Percentiles rank a stretch among this genome's conserved stretches.
These are phyloP conservation scores for Trichoderma sp. DNA, from an alignment of 2,329 filamentous ascomycete genomes.

Conservation along the genomic window DNA sequence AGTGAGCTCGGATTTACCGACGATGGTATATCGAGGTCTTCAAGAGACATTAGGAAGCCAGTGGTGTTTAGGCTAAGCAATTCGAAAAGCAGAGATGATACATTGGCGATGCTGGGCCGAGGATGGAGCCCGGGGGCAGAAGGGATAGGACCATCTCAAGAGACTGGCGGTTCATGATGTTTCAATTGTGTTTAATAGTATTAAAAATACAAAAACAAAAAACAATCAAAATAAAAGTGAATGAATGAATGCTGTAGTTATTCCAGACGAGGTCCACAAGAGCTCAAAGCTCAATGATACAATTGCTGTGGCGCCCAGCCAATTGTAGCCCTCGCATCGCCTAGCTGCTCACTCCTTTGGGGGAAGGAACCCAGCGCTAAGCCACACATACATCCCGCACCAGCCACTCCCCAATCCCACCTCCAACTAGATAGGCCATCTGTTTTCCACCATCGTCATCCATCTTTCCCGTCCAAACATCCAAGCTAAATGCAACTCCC, in stretches of 20 bases:
- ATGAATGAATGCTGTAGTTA: not conserved
- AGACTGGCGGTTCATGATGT: not conserved
- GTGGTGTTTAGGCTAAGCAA: conserved; percentile 19
- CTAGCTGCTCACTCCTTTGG: not conserved
- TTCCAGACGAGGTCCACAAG: not conserved
- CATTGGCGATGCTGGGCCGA: conserved; percentile 7
- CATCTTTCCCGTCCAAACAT: not conserved
- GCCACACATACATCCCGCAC: not conserved
- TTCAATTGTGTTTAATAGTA: not conserved
- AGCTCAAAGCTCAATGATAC: not conserved
- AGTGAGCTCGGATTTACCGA: conserved; percentile 36
- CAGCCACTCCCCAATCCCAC: not conserved
- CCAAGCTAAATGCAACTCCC: not conserved
- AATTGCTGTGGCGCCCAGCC: not conserved
- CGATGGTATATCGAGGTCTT: conserved; percentile 32
- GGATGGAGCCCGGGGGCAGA: not conserved
- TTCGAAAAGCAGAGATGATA: conserved; percentile 11
- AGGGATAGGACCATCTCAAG: not conserved
- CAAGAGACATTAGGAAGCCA: conserved; percentile 26
- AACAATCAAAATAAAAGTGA: not conserved
- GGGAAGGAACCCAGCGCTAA: not conserved
- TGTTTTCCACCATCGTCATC: conserved; percentile 2
- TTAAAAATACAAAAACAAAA: not conserved
- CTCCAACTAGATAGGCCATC: not conserved
- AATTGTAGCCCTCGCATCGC: not conserved